Base-by-base conservation (phyloP, 306 rosid species). In the Hylodesmum podocarpum region DNA sequence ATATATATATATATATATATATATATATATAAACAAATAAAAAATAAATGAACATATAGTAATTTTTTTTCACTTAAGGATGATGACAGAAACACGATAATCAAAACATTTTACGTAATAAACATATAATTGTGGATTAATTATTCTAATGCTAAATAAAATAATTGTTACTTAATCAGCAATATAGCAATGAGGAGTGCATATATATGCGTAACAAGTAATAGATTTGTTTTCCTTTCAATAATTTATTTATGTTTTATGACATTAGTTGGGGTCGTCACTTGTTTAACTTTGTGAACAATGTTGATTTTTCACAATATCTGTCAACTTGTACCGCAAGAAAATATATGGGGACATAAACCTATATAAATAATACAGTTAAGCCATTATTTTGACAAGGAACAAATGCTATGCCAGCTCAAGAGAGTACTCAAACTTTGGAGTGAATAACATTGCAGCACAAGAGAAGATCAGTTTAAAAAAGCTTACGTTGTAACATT, bases 301-400 rank as follows among this genome's bases (percentile, higher is more conserved):
- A 37, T 43, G 40, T 44, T 34, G 41, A 58, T 22, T 24, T 29
- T 37, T 57, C 24, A 50, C 70, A 76, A 77, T 47, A 61, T 62
- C 51, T 73, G 46, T 15, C 19, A 18, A 75, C 84, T 53, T 86
- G 82, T 71, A 33, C 57, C 71, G 44, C 43, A 81, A 81, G 78
- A 81, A 75, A 78, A 44, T 39, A 19, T 65, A 71, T 50, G 39
- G 24, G 73, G 41, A 73, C 78, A 76, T 13, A 34, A 64, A 27
- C 31, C 31, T 53, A 15, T 19, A 65, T 64, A 72, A 16, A 29
- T 22, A 27, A 73, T 36, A 6, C 34, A 64, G 61, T 14, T 40
- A 73, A 29, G 49, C 55, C 58, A 50, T 6, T 36, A 0, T 49
- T 24, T 24, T 19, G 66, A 68, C 70, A 33, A 54, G 15, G 46